Conservation (phyloP, 2,329 filamentous ascomycete genomes). For the Trichocomaceae sp. region DNA sequence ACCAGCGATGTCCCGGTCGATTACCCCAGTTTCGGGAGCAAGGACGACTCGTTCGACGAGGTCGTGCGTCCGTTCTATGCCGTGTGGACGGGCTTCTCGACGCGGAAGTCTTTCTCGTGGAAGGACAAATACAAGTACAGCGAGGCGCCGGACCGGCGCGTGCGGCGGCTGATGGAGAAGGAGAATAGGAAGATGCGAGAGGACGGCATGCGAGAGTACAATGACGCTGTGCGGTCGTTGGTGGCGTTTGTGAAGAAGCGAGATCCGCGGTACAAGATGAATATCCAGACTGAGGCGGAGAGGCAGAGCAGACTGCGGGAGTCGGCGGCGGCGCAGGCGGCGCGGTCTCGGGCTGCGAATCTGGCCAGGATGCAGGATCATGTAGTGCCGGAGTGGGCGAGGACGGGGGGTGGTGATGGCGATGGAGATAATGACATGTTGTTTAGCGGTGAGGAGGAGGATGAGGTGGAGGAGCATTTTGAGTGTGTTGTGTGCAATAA, state of each 20-base stretch:
- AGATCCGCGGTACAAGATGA: slow-evolving; percentile 76
- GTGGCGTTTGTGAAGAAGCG: slow-evolving; percentile 85
- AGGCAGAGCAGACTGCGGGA: slow-evolving; percentile 71
- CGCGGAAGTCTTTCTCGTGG: slow-evolving; percentile 82
- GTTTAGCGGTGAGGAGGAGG: slow-evolving; percentile 40
- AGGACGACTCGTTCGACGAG: slow-evolving; percentile 67
- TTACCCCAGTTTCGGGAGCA: slow-evolving; percentile 77
- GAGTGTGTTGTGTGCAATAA: slow-evolving; percentile 61
- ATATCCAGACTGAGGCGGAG: slow-evolving; percentile 70
- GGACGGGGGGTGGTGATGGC: slow-evolving; percentile 35
- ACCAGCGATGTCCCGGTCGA: slow-evolving; percentile 49
- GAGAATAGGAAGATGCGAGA: slow-evolving; percentile 83
- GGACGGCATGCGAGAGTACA: slow-evolving; percentile 78
- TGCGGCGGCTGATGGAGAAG: slow-evolving; percentile 84
- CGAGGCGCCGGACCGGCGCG: slow-evolving; percentile 78
- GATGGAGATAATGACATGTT: slow-evolving; percentile 37
- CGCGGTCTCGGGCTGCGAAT: slow-evolving; percentile 72
- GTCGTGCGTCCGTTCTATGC: slow-evolving; percentile 76
- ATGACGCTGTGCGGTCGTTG: slow-evolving; percentile 80
- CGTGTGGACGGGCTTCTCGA: slow-evolving; percentile 73
- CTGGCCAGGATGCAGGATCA: slow-evolving; percentile 62
- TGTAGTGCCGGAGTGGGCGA: slow-evolving; percentile 69
- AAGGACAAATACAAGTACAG: slow-evolving; percentile 75
- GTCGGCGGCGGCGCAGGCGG: slow-evolving; percentile 75
- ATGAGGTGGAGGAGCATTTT: slow-evolving; percentile 52